Percentiles rank a stretch among this genome's conserved stretches.
These are phyloP conservation scores for Sorghum bicolor DNA, from an alignment of 176 grass and related monocot genomes.

Conservation along the genomic window Sorghum_bicolor_NCBIv3 NC_012878.2:53886001-53886500, in stretches of 20 bases:
- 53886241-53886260: neutral
- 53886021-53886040: neutral
- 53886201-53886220: neutral
- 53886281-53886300: neutral
- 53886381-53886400: neutral
- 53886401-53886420: conserved; percentile 1
- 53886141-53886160: neutral
- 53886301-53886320: neutral
- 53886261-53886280: neutral
- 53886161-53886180: neutral
- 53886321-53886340: neutral
- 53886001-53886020: neutral
- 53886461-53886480: neutral
- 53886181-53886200: neutral
- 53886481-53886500: neutral
- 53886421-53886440: neutral
- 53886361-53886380: neutral
- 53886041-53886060: neutral
- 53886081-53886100: neutral
- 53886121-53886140: neutral
- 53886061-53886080: neutral
- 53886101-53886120: neutral
- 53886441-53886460: neutral
- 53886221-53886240: neutral
- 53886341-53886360: neutral